phyloP scores from a whole-genome alignment of 768 basidiomycete species.

The Boletus rubescentipes region DNA sequence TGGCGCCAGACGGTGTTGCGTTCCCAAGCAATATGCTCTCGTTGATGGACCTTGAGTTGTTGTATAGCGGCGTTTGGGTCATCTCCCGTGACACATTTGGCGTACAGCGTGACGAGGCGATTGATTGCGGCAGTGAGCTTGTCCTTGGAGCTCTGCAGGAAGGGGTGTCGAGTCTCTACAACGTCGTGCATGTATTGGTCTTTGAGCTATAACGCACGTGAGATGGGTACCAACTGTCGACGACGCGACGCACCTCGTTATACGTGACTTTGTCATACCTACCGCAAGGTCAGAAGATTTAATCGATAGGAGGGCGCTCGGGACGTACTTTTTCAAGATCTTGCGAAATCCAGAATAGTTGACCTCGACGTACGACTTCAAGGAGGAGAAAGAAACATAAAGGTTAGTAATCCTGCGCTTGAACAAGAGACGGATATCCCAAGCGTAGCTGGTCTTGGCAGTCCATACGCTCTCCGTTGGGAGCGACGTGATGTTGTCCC shows the following conservation, averaged over 20 bases:
- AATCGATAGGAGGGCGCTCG: neutral
- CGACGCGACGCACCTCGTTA: constrained; percentile 45
- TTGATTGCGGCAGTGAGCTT: constrained; percentile 56
- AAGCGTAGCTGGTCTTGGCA: constrained; percentile 74
- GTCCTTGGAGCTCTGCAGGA: constrained; percentile 61
- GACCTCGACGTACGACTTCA: constrained; percentile 86
- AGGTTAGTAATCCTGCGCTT: constrained; percentile 86
- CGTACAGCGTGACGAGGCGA: constrained; percentile 69
- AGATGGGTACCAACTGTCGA: neutral
- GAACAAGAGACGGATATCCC: constrained; percentile 79
- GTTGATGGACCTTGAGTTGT: constrained; percentile 82
- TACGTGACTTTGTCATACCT: constrained; percentile 95
- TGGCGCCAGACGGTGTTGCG: constrained; percentile 97
- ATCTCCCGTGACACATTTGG: constrained; percentile 79
- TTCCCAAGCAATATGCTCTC: constrained; percentile 96
- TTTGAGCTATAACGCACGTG: constrained; percentile 53
- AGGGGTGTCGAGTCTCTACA: constrained; percentile 70
- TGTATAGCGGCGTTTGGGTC: constrained; percentile 69
- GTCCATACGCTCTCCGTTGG: constrained; percentile 67
- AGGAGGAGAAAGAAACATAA: constrained; percentile 71
- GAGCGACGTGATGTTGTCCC: constrained; percentile 50
- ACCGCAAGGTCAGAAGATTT: neutral
- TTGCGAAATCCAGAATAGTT: constrained; percentile 95
- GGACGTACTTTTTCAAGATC: constrained; percentile 88
- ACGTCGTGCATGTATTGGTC: constrained; percentile 69